Evolutionary conservation across 306 rosid genomes (phyloP).

Genomic region (Rubus idaeus): DNA sequence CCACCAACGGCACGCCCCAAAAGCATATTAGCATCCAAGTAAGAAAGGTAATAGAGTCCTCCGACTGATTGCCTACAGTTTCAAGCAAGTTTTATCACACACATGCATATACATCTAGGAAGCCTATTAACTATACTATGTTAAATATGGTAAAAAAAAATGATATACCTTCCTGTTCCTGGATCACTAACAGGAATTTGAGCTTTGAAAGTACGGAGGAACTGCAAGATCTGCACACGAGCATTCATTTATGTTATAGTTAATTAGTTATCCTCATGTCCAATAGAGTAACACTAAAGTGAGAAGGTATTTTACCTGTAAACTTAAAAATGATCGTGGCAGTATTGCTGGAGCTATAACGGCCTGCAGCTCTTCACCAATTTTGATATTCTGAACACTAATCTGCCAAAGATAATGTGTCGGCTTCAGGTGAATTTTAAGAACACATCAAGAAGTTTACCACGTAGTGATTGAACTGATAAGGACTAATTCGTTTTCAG

Average conservation of each 20-base stretch:
- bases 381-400: conserved; percentile 65
- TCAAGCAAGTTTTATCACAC: conserved; percentile 8
- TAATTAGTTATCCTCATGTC: neutral
- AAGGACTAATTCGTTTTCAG: neutral
- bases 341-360: conserved; percentile 86
- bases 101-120: conserved; percentile 2
- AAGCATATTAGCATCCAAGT: conserved; percentile 81
- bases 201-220: conserved; percentile 67
- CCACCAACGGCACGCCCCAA: conserved; percentile 97
- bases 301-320: conserved; percentile 54
- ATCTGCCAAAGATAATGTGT: conserved; percentile 57
- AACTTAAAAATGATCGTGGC: conserved; percentile 78
- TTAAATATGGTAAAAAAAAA: neutral
- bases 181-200: conserved; percentile 70
- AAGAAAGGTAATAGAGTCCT: conserved; percentile 88
- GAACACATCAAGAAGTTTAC: neutral
- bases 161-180: conserved; percentile 65
- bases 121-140: neutral
- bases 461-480: neutral
- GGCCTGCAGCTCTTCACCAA: conserved; percentile 80
- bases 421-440: conserved; percentile 29
- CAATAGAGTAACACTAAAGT: neutral
- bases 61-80: conserved; percentile 62
- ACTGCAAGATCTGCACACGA: conserved; percentile 70
- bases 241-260: neutral